Conservation (phyloP, 345 rosid species). For the Salix brachista region DNA sequence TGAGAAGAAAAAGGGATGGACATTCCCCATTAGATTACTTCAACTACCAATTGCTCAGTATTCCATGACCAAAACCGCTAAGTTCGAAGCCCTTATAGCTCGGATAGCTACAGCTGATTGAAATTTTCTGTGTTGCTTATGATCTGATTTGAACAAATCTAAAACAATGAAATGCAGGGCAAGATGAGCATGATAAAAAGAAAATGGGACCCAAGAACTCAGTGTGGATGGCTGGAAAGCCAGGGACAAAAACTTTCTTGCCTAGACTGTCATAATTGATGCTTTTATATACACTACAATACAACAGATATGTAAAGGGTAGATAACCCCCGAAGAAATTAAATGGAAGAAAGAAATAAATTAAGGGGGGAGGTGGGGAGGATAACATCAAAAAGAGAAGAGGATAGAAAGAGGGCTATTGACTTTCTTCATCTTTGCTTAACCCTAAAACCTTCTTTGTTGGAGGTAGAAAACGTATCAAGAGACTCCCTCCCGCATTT, state of each 20-base stretch:
- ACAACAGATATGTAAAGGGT: slow-evolving; percentile 35
- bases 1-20: background rate
- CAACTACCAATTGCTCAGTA: background rate
- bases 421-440: slow-evolving; percentile 6
- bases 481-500: slow-evolving; percentile 18
- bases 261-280: slow-evolving; percentile 22
- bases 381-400: slow-evolving; percentile 4
- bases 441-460: background rate
- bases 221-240: background rate
- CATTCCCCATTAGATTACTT: background rate
- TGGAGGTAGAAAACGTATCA: slow-evolving; percentile 18
- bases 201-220: background rate
- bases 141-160: background rate
- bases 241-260: slow-evolving; percentile 23
- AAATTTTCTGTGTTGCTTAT: background rate
- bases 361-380: slow-evolving; percentile 15
- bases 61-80: background rate
- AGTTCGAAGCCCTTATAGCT: background rate
- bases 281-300: slow-evolving; percentile 50
- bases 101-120: background rate
- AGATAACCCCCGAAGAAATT: slow-evolving; percentile 29
- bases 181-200: background rate
- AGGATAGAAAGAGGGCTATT: slow-evolving; percentile 7
- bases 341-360: slow-evolving; percentile 25
- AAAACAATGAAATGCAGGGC: background rate